Base-by-base conservation (phyloP, 768 basidiomycete species). In the Pleurotus pulmonarius region DNA sequence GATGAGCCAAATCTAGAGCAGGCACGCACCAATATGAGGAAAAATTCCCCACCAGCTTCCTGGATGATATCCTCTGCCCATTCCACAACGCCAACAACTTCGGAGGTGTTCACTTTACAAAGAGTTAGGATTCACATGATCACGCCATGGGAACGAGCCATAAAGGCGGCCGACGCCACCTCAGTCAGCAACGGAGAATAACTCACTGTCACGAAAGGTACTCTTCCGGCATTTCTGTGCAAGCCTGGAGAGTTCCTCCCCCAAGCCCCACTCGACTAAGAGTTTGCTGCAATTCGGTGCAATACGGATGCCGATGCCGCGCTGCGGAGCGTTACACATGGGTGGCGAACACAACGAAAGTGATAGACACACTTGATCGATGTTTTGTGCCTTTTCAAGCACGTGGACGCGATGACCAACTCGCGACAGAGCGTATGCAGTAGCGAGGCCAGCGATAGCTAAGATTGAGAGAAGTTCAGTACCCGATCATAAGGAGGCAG, bases 251-350 rank as follows among this genome's bases (percentile, higher is more conserved):
- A 83, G 66, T 38, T 74, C 69, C 5, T 76, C 70, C 22, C 67
- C 69, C n/a, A 82, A 67, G 2, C 79, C 79, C 81, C 82, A 84
- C 58, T 75, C 72, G 37, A 71, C 67, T 7, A 84, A 64, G 15
- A 83, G 74, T 61, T 79, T 78, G 37, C 74, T 75, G 43, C 81
- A 67, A 56, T 83, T 83, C 20, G 82, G 82, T 41, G 83, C 79
- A 6, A 83, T 70, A 25, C 79, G 75, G 46, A 79, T 64, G 18
- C 79, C 80, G 46, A 70, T 73, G 18, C 67, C 66, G 24, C 61
- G 61, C 75, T 75, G 46, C 9, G 29, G 18, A 43, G 53, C 37
- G 29, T 34, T 8, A 34, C 29, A 34, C 9, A 11, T 2, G 29
- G 29, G 29, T 8, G 29, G 29, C 29, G 29, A 34, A 34, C 9